Evolutionary conservation across 2,329 filamentous ascomycete genomes (phyloP), one percentile per base, ranked within the genome.

Genomic region (Aspergillus hiratsukae): DNA sequence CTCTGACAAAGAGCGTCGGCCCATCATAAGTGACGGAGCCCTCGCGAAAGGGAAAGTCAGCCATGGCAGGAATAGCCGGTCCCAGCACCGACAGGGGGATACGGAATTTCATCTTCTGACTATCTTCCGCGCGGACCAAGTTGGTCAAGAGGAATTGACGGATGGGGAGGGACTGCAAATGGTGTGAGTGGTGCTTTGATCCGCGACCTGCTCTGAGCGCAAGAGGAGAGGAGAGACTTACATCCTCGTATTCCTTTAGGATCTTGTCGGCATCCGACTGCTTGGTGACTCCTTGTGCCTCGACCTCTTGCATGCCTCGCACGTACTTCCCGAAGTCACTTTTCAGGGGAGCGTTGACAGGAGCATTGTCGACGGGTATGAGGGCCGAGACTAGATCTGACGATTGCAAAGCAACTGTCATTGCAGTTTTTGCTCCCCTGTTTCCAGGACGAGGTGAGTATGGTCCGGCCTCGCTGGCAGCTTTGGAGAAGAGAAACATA

Each of bases 141-240:
- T 97, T 99, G 10, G 89, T 90, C 0, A 99, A 83, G 17, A 99
- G 82, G 72, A 97, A 99, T 69, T 97, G 92, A 2, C 94, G 87
- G 63, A 99, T 87, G 0, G 86, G 78, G 4, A 95, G 73, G 14
- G 87, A 85, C 79, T 86, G 52, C 41, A 61, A 9, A 40, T 19
- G 14, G 19, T 54, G 11, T 49, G 51, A 35, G 35, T 23, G 11
- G 19, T 14, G 21, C 25, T 19, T 19, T 29, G 5, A 27, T 43
- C 4, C 9, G 10, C 8, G 10, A 27, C 52, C 48, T 5, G 21
- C 19, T 25, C 23, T 37, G 45, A n/a, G 29, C 8, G 51, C n/a
- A 54, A 49, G 58, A 59, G 55, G 55, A 27, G 51, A 8, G 14
- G 41, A 43, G n/a, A n/a, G n/a, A 67, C 72, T 58, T 68, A 86